These are phyloP conservation scores for Metarhizium humberi DNA, from an alignment of 2,329 filamentous ascomycete genomes.

Conservation along the genomic window DNA sequence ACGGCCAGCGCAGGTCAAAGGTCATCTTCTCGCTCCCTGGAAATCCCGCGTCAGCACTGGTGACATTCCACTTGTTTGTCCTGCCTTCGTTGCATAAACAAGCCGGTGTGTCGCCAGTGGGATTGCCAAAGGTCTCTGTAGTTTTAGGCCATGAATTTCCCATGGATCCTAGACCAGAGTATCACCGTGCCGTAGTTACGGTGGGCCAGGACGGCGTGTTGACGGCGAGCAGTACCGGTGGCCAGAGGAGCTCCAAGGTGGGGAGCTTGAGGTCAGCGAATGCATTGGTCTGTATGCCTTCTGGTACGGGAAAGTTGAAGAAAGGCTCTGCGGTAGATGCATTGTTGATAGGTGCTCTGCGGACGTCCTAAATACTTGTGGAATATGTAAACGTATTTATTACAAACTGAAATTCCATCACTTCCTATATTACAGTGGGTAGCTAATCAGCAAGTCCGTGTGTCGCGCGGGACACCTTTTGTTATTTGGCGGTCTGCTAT, in stretches of 20 bases:
- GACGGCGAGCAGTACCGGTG: slow-evolving; percentile 73
- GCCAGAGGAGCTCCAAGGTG: slow-evolving; percentile 81
- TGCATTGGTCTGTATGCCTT: slow-evolving; percentile 68
- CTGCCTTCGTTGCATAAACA: slow-evolving; percentile 75
- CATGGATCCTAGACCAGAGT: slow-evolving; percentile 76
- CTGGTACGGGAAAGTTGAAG: slow-evolving; percentile 50
- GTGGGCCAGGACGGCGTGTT: slow-evolving; percentile 58
- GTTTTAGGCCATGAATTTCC: slow-evolving; percentile 61
- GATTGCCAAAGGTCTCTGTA: slow-evolving; percentile 65
- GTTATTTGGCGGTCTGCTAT: too few relatives aligned
- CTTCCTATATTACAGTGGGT: not conserved
- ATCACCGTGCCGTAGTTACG: slow-evolving; percentile 73
- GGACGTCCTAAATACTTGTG: slow-evolving; percentile 7
- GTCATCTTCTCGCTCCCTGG: slow-evolving; percentile 85
- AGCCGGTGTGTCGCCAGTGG: slow-evolving; percentile 56
- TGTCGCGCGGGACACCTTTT: too few relatives aligned
- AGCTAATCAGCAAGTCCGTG: too few relatives aligned
- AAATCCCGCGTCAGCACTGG: slow-evolving; percentile 86
- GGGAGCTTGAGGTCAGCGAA: slow-evolving; percentile 86
- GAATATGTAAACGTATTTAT: not conserved
- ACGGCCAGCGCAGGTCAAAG: slow-evolving; percentile 50
- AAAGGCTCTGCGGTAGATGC: slow-evolving; percentile 69
- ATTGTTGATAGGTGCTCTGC: slow-evolving; percentile 59
- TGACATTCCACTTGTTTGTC: slow-evolving; percentile 91
- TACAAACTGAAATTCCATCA: not conserved